A percentile compares a stretch with the other conserved stretches of the same genome.
Evolutionary conservation across 495 filamentous ascomycete genomes (phyloP).

Genomic region (Trypethelium eluteriae): DNA sequence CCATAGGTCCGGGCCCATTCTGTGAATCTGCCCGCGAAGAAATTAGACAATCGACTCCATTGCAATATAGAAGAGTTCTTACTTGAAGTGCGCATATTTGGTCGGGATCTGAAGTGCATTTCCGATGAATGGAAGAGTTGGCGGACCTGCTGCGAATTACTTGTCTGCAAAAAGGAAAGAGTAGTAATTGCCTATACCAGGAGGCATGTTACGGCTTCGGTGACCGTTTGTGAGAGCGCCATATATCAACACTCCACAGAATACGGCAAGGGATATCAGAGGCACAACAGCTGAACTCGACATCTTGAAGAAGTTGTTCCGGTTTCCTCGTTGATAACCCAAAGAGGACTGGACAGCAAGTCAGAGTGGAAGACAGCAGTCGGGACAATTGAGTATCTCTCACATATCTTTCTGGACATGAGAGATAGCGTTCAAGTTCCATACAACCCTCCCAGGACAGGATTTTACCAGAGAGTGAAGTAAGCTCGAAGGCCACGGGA

Average conservation of each 20-base stretch:
- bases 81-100: conserved; percentile 31
- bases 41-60: conserved; percentile 9
- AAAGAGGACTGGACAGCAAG: neutral
- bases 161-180: conserved; percentile 9
- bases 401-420: neutral
- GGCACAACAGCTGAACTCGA: neutral
- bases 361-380: neutral
- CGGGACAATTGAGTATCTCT: neutral
- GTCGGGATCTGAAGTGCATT: conserved; percentile 39
- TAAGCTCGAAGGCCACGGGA: neutral
- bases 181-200: conserved; percentile 17
- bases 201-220: conserved; percentile 20
- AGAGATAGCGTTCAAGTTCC: neutral
- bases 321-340: neutral
- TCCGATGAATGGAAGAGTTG: conserved; percentile 38
- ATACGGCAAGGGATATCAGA: neutral
- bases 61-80: conserved; percentile 11
- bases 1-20: conserved; percentile 43
- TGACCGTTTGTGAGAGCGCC: conserved; percentile 6
- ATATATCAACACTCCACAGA: neutral
- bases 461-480: neutral
- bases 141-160: conserved; percentile 32
- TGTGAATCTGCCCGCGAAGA: conserved; percentile 33
- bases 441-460: neutral
- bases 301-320: neutral